These are phyloP conservation scores for Dothidotthia symphoricarpi DNA, from an alignment of 2,329 filamentous ascomycete genomes.

Conservation along the genomic window DNA sequence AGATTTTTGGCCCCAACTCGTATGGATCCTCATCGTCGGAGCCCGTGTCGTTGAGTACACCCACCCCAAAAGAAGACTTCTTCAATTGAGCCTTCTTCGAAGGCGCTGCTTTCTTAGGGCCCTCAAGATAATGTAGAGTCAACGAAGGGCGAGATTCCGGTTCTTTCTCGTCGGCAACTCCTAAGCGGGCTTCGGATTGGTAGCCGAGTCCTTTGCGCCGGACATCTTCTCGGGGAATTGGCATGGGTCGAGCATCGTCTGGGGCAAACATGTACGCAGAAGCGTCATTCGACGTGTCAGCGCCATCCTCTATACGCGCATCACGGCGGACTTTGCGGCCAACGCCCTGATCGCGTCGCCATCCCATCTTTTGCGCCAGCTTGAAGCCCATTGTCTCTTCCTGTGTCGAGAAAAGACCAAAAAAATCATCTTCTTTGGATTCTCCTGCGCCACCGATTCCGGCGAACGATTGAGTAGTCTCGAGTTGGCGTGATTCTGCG, in stretches of 20 bases:
- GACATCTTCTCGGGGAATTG: slow-evolving; percentile 64
- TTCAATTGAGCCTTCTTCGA: slow-evolving; percentile 49
- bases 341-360: slow-evolving; percentile 90
- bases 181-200: slow-evolving; percentile 57
- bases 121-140: slow-evolving; percentile 26
- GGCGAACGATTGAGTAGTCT: slow-evolving; percentile 71
- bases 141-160: slow-evolving; percentile 12
- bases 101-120: slow-evolving; percentile 12
- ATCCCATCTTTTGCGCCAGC: slow-evolving; percentile 88
- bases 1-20: slow-evolving; percentile 85
- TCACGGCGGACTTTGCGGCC: slow-evolving; percentile 78
- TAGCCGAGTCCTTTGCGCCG: slow-evolving; percentile 67
- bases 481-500: slow-evolving; percentile 71
- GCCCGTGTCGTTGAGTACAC: slow-evolving; percentile 85
- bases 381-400: slow-evolving; percentile 86
- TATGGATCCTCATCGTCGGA: slow-evolving; percentile 96
- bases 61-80: slow-evolving; percentile 79
- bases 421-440: slow-evolving; percentile 54
- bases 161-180: slow-evolving; percentile 28
- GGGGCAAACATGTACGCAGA: slow-evolving; percentile 76
- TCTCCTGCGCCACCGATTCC: slow-evolving; percentile 68
- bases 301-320: slow-evolving; percentile 63
- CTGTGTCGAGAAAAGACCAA: slow-evolving; percentile 68
- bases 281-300: slow-evolving; percentile 42
- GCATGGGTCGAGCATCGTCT: slow-evolving; percentile 70